Base-by-base conservation (phyloP, 1,284 basidiomycete species). In the Ceratobasidium sp. region DNA sequence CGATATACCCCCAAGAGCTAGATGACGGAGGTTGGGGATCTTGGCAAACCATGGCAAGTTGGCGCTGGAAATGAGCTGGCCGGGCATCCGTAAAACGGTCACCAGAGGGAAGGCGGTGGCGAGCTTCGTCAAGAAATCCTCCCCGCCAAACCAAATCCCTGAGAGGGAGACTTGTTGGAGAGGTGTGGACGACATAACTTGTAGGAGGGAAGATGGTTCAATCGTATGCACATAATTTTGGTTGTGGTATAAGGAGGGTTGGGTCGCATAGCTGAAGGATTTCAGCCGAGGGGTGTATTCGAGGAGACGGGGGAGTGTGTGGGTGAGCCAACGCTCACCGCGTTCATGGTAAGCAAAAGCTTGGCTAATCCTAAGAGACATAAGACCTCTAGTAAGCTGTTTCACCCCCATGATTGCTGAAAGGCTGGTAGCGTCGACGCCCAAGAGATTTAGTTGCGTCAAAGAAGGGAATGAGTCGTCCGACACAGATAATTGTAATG, bases 401-500 rank as follows among this genome's bases (percentile, higher is more conserved):
- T 49, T 46, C 22, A 59, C 31, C 11, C 16, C 16, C 41, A 71
- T 34, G 13, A 61, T 19, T 24, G 22, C 27, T 1, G 6, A 13
- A 8, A 56, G 4, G 11, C 1, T 59, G 43, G 29, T 37, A 5
- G 41, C 6, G 13, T 49, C 27, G 0, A 49, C 43, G 4, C 48
- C 27, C 31, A 61, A 9, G 16, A 71, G 29, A 9, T 41, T 48
- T 3, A 71, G 29, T 1, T 61, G 37, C 9, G 29, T 29, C n/a
- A 71, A 34, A 19, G 56, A 27, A n/a, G 41, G 68, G 43, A 71
- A 71, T 6, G 56, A 71, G 27, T 27, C 19, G 14, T 59, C 68
- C 8, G 68, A 31, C 9, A 59, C 41, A 3, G 37, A 61, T 13
- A 58, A 14, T n/a, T 46, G 14, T 9, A 61, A 41, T 4, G 6